Evolutionary conservation across 148 eudicot genomes (phyloP).

Genomic region (Polygonum maritimum): DNA sequence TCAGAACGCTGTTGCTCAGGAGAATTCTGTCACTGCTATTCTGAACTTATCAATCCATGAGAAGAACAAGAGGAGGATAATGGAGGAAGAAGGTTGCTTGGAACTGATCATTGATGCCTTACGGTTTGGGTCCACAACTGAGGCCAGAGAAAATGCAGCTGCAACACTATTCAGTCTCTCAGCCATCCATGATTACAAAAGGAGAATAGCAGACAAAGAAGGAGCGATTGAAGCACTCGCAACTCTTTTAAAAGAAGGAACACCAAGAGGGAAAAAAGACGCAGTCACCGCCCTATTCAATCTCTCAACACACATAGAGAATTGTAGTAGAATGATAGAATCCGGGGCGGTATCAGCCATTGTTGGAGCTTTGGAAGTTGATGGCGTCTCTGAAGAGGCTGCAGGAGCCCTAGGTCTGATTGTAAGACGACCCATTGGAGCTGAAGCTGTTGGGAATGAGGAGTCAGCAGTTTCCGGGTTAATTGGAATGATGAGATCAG

Average conservation of each 20-base stretch:
- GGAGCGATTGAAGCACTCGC: constrained; percentile 73
- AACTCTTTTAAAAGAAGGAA: constrained; percentile 47
- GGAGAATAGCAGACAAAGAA: constrained; percentile 45
- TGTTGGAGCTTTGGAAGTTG: constrained; percentile 45
- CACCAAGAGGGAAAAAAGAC: constrained; percentile 69
- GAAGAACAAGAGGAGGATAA: constrained; percentile 53
- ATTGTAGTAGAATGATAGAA: constrained; percentile 45
- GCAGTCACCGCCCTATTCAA: constrained; percentile 85
- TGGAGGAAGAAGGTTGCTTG: constrained; percentile 68
- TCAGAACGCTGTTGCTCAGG: constrained; percentile 56
- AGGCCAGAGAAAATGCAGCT: constrained; percentile 88
- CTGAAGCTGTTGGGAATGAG: constrained; percentile 61
- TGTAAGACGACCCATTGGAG: constrained; percentile 66
- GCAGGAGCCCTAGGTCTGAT: constrained; percentile 73
- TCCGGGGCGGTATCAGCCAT: constrained; percentile 57
- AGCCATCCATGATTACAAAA: constrained; percentile 74
- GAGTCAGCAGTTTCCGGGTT: constrained; percentile 55
- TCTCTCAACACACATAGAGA: constrained; percentile 55
- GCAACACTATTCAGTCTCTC: constrained; percentile 90
- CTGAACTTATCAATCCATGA: constrained; percentile 71
- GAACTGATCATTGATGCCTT: constrained; percentile 52
- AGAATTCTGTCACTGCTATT: constrained; percentile 87
- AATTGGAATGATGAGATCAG: constrained; percentile 60
- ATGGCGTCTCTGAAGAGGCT: constrained; percentile 72
- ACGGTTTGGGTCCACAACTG: constrained; percentile 51